These are phyloP conservation scores for Bolboschoenus planiculmis DNA, from an alignment of 176 grass and related monocot species.

Conservation along the genomic window DNA sequence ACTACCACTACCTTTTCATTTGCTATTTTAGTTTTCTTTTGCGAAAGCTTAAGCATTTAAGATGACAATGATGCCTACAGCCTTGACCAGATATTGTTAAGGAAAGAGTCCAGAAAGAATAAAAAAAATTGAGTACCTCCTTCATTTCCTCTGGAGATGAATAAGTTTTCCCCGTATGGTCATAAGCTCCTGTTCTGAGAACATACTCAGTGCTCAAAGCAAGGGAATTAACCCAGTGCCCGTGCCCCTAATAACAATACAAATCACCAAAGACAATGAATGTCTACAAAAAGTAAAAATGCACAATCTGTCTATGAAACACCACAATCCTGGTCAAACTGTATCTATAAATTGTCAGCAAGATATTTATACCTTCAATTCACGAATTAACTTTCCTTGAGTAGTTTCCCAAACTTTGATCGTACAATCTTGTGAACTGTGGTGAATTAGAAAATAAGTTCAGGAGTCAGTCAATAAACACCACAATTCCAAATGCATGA, in stretches of 20 bases:
- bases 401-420: constrained; percentile 98
- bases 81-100: background rate
- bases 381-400: constrained; percentile 89
- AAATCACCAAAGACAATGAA: background rate
- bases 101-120: background rate
- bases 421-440: constrained; percentile 92
- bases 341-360: background rate
- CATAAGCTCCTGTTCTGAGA: constrained; percentile 89
- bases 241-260: constrained; percentile 59
- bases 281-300: background rate
- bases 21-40: background rate
- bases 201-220: constrained; percentile 97
- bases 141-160: constrained; percentile 84
- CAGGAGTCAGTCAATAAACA: background rate
- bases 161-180: constrained; percentile 84
- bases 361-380: constrained; percentile 51
- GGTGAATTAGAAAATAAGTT: background rate
- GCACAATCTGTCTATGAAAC: background rate
- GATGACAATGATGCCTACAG: background rate
- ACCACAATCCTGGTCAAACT: background rate
- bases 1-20: background rate
- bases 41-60: background rate
- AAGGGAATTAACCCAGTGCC: constrained; percentile 97
- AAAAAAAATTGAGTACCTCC: constrained; percentile 42
- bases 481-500: background rate